A percentile compares a stretch with the other conserved stretches of the same genome.
Evolutionary conservation across 148 eudicot species (phyloP).

Genomic region (Persicaria tinctoria): DNA sequence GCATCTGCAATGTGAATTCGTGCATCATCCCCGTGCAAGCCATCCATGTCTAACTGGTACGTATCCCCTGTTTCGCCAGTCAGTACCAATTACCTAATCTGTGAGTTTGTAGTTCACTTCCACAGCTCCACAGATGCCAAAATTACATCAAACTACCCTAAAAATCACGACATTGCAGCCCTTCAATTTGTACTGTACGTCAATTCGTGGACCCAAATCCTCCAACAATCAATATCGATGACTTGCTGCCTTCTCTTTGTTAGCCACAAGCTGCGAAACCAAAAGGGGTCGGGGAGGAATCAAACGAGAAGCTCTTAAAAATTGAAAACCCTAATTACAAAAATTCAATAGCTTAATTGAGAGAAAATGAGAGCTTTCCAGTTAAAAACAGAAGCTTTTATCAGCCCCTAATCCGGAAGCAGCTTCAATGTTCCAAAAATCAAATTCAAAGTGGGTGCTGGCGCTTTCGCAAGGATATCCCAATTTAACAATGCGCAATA

Average conservation of each 20-base stretch:
- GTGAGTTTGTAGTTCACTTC: constrained; percentile 3
- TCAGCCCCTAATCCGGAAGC: not conserved
- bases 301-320: no score
- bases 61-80: not conserved
- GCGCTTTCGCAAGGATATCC: no score
- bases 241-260: not conserved
- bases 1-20: constrained; percentile 33
- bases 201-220: no score
- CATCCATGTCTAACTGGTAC: constrained; percentile 30
- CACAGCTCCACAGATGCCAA: not conserved
- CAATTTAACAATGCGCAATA: not conserved
- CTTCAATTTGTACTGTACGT: not conserved
- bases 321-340: not conserved
- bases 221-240: not conserved
- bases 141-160: not conserved
- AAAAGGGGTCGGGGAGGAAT: no score
- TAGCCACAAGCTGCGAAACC: not conserved
- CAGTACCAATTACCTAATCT: not conserved
- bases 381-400: no score
- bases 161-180: not conserved
- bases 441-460: no score
- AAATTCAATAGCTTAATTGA: not conserved
- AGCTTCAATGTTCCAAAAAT: not conserved
- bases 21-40: constrained; percentile 28
- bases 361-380: not conserved